phyloP scores from a whole-genome alignment of 441 rosid species.

The Gossypium davidsonii region DNA sequence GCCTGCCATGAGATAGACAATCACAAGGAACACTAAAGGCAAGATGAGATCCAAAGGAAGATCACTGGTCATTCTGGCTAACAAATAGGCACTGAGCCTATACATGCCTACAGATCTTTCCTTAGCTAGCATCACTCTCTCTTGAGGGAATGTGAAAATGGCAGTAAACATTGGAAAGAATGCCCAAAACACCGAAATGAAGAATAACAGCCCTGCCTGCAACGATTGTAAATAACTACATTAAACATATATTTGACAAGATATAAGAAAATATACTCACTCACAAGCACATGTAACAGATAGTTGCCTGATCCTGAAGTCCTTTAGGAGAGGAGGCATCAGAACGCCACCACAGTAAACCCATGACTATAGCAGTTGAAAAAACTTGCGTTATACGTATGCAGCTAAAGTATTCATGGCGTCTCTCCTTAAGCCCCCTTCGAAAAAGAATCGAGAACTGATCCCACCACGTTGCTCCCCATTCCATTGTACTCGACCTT shows the following conservation, averaged over 20 bases:
- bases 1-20: conserved; percentile 26
- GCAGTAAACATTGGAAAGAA: conserved; percentile 28
- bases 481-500: conserved; percentile 6
- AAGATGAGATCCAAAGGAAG: conserved; percentile 30
- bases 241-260: background rate
- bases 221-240: background rate
- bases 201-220: conserved; percentile 30
- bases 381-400: conserved; percentile 28
- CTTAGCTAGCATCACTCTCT: conserved; percentile 29
- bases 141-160: conserved; percentile 30
- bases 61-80: conserved; percentile 23
- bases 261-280: background rate
- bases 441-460: conserved; percentile 25
- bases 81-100: conserved; percentile 27
- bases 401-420: conserved; percentile 27
- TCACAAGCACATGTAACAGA: background rate
- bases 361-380: conserved; percentile 19
- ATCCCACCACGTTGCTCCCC: conserved; percentile 29
- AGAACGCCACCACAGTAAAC: conserved; percentile 34
- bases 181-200: conserved; percentile 29
- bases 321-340: conserved; percentile 19
- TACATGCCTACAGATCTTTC: conserved; percentile 35
- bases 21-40: conserved; percentile 22
- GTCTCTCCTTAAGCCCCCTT: conserved; percentile 32
- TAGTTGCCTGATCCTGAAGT: conserved; percentile 30